Evolutionary conservation across 2,329 filamentous ascomycete genomes (phyloP).

Genomic region (Orbilia javanica): DNA sequence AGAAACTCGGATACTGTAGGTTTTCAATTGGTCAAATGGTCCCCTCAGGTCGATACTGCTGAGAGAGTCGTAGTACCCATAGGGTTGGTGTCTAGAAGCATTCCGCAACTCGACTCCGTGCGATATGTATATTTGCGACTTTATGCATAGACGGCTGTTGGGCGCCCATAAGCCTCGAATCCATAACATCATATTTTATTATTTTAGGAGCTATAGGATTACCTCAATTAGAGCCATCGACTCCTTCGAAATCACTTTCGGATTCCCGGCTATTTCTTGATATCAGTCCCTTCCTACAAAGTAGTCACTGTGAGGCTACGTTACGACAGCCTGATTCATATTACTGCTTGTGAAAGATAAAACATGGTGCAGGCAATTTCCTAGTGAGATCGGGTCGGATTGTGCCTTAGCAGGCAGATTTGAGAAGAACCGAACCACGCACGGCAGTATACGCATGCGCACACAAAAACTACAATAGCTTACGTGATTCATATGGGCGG

Average conservation of each 20-base stretch:
- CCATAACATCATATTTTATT: background rate
- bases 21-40: background rate
- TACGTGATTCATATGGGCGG: conserved; percentile 23
- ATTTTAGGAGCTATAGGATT: conserved; percentile 4
- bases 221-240: background rate
- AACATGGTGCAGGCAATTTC: conserved; percentile 3
- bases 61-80: background rate
- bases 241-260: background rate
- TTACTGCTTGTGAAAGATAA: conserved; percentile 4
- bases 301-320: too few relatives aligned
- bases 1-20: background rate
- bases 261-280: background rate
- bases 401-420: conserved; percentile 49
- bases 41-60: background rate
- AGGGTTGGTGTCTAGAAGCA: conserved; percentile 15
- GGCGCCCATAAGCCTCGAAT: too few relatives aligned
- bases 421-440: conserved; percentile 1
- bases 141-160: conserved; percentile 19
- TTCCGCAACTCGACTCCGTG: background rate
- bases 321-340: conserved; percentile 14
- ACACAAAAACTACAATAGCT: conserved; percentile 20
- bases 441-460: background rate
- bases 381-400: conserved; percentile 18
- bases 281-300: background rate
- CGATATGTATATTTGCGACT: conserved; percentile 36